Evolutionary conservation across 2,329 filamentous ascomycete genomes (phyloP).

Genomic region (Sporothrix mexicana): DNA sequence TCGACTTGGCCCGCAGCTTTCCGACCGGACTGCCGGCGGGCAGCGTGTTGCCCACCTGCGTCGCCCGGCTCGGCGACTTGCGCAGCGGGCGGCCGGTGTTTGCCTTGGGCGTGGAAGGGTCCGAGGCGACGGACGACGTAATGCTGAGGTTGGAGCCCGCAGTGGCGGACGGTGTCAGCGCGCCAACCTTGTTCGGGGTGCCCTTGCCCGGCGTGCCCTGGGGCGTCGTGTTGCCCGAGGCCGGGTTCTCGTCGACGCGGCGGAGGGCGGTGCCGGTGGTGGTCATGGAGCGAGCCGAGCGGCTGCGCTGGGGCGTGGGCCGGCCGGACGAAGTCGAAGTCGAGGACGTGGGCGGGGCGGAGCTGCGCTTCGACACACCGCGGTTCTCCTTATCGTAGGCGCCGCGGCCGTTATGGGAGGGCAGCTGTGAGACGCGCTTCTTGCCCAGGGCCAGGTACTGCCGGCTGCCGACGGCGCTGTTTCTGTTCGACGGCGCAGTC

Average conservation of each 20-base stretch:
- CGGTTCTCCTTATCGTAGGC: conserved; percentile 33
- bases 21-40: background rate
- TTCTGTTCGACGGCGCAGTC: conserved; percentile 22
- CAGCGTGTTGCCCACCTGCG: conserved; percentile 2
- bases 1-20: conserved; percentile 13
- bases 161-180: background rate
- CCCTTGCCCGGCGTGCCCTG: conserved; percentile 9
- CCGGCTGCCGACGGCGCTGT: conserved; percentile 34
- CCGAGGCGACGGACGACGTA: background rate
- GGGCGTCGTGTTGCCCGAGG: conserved; percentile 19
- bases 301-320: conserved; percentile 17
- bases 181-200: background rate
- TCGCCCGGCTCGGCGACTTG: conserved; percentile 27
- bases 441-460: conserved; percentile 37
- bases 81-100: conserved; percentile 28
- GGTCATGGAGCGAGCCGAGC: conserved; percentile 24
- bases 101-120: conserved; percentile 22
- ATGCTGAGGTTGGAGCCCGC: background rate
- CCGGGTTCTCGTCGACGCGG: conserved; percentile 32
- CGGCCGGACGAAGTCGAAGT: background rate
- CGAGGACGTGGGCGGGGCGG: background rate
- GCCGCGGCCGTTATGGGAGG: background rate
- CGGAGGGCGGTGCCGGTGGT: conserved; percentile 26
- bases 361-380: conserved; percentile 11
- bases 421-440: conserved; percentile 25